Percentiles rank a stretch among this genome's conserved stretches.
phyloP scores from a whole-genome alignment of 73 alveolate genomes.

The Paramecium biaurelia region DNA sequence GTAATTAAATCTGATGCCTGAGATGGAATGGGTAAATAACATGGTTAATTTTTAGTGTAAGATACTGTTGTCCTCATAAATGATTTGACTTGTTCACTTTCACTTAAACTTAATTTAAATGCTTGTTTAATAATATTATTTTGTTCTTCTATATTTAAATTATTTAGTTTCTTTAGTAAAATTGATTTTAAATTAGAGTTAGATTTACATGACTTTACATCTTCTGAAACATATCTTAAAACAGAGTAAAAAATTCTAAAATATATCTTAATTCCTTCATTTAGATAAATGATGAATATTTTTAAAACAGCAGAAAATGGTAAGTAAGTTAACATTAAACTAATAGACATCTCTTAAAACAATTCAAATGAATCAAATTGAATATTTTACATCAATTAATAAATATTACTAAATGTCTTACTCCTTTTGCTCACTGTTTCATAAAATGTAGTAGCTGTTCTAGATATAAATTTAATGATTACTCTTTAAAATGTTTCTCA shows the following conservation, averaged over 20 bases:
- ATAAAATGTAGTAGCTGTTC: constrained; percentile 57
- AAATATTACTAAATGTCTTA: constrained; percentile 25
- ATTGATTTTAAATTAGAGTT: background rate
- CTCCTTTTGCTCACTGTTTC: constrained; percentile 54
- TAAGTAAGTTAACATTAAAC: constrained; percentile 51
- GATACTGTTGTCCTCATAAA: background rate
- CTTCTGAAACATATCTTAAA: constrained; percentile 16
- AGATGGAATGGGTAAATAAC: constrained; percentile 52
- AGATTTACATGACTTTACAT: background rate
- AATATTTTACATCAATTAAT: constrained; percentile 15
- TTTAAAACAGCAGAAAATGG: constrained; percentile 47
- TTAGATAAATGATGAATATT: constrained; percentile 49
- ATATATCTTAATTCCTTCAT: constrained; percentile 61
- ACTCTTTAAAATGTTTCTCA: constrained; percentile 52
- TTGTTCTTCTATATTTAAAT: background rate
- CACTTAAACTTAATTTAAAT: constrained; percentile 35
- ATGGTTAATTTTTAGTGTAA: constrained; percentile 23
- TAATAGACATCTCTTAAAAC: constrained; percentile 52
- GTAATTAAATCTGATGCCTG: constrained; percentile 40
- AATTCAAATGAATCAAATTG: constrained; percentile 53
- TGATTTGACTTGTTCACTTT: background rate
- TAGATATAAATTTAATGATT: background rate
- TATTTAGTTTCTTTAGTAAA: background rate
- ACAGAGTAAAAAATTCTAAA: constrained; percentile 60
- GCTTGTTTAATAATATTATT: constrained; percentile 33